Conservation (phyloP, 225 moss, liverwort and hornwort genomes). For the Thuidium tamariscinum region DNA sequence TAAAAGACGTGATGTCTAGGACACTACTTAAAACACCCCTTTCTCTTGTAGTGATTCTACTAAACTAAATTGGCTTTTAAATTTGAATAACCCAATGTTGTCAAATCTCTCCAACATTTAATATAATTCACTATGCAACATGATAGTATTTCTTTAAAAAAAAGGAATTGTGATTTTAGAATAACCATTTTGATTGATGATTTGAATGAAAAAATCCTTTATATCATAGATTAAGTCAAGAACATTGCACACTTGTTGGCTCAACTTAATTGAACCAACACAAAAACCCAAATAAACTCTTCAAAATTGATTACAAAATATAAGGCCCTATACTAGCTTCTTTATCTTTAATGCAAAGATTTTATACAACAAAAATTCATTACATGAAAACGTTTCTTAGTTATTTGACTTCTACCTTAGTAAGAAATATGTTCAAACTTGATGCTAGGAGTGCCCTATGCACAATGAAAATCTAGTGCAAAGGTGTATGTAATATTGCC, state of each 20-base stretch:
- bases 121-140: neutral
- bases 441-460: accelerated
- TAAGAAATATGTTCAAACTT: accelerated
- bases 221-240: neutral
- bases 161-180: neutral
- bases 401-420: too few relatives aligned
- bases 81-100: neutral
- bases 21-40: too few relatives aligned
- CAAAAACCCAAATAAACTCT: accelerated
- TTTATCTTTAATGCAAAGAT: accelerated
- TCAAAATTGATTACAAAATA: accelerated
- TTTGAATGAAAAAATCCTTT: neutral
- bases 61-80: neutral
- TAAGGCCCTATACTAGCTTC: accelerated
- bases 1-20: too few relatives aligned
- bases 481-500: accelerated
- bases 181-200: neutral
- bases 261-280: neutral
- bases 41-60: too few relatives aligned
- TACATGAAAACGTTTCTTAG: neutral
- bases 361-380: neutral
- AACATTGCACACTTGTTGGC: accelerated
- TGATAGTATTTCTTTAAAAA: neutral
- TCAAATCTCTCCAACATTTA: neutral
- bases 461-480: neutral